Evolutionary conservation across 176 grass and related monocot species (phyloP), one percentile per base, ranked within the genome.

Genomic region (Cenchrus americanus): DNA sequence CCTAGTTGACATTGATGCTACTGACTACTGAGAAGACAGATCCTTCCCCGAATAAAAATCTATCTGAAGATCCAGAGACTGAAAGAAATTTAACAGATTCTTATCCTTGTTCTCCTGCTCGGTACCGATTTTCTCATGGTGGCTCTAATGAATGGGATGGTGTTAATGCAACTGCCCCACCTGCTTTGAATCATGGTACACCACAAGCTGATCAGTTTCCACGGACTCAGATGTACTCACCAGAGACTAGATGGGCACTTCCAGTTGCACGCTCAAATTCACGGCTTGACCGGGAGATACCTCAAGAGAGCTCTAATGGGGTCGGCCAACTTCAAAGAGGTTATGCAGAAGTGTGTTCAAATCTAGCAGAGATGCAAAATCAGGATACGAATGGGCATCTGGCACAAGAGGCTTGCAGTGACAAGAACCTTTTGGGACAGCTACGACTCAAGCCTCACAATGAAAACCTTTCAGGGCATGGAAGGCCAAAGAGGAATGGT

Each of bases 261-360:
- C 65, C 58, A 78, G 77, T 61, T 49, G 73, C n/a, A 24, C 65
- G 26, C 60, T 78, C 73, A 43, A 73, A 82, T 82, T 78, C 88
- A 86, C 78, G 47, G 42, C 40, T 60, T 86, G 83, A 73, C 50
- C 41, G 59, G 78, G 73, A 86, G 83, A 86, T 86, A 54, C 37
- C 66, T 59, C 66, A 23, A 13, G 43, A 71, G 43, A 58, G 14
- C 72, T 78, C 54, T 82, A 42, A 63, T 73, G 73, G 72, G 72
- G 49, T 77, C 11, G 57, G 41, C 64, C 83, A 78, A 30, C 57
- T 59, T 59, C 37, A 66, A 72, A 77, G 11, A 51, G 70, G 26
- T 82, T 60, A 66, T 78, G 58, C 62, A 34, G 71, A 86, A 64
- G 65, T n/a, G 13, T 21, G 4, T 76, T 73, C 66, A 61, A 14